Percentiles rank a stretch among this genome's conserved stretches.
Conservation (phyloP, 306 rosid genomes). For the Vigna reflexopilosa region DNA sequence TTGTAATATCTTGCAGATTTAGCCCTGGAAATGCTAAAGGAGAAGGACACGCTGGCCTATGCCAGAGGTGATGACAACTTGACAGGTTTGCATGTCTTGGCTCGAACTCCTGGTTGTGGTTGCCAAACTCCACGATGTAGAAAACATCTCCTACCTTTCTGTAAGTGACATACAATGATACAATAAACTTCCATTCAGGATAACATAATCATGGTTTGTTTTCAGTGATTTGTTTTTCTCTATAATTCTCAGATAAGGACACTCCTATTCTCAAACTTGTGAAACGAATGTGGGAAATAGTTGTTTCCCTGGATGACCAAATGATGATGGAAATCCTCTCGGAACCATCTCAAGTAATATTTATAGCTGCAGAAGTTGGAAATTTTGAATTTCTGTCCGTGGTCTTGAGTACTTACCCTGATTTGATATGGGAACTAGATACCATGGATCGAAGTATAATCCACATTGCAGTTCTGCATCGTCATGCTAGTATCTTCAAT, state of each 20-base stretch:
- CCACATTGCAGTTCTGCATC: conserved; percentile 45
- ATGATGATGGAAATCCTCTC: conserved; percentile 11
- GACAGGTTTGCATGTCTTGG: conserved; percentile 54
- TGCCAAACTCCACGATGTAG: not conserved
- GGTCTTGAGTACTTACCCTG: conserved; percentile 46
- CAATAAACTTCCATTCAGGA: not conserved
- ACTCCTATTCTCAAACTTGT: conserved; percentile 31
- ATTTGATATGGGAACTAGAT: conserved; percentile 53
- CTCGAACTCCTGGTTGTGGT: conserved; percentile 37
- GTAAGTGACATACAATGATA: not conserved
- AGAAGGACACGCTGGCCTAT: conserved; percentile 23
- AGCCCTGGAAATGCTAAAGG: conserved; percentile 41
- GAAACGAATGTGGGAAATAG: conserved; percentile 27
- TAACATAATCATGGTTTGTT: not conserved
- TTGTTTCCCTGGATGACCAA: conserved; percentile 6
- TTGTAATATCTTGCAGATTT: conserved; percentile 42
- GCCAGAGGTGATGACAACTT: not conserved
- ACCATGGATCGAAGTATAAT: conserved; percentile 36
- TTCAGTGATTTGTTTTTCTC: not conserved
- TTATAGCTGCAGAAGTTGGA: conserved; percentile 51
- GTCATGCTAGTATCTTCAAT: conserved; percentile 57
- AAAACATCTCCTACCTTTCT: conserved; percentile 29
- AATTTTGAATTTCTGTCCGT: conserved; percentile 52
- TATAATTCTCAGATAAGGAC: conserved; percentile 30
- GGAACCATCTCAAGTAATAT: conserved; percentile 38